Conservation (phyloP, 2,329 filamentous ascomycete genomes). For the Alternaria ethzedia region DNA sequence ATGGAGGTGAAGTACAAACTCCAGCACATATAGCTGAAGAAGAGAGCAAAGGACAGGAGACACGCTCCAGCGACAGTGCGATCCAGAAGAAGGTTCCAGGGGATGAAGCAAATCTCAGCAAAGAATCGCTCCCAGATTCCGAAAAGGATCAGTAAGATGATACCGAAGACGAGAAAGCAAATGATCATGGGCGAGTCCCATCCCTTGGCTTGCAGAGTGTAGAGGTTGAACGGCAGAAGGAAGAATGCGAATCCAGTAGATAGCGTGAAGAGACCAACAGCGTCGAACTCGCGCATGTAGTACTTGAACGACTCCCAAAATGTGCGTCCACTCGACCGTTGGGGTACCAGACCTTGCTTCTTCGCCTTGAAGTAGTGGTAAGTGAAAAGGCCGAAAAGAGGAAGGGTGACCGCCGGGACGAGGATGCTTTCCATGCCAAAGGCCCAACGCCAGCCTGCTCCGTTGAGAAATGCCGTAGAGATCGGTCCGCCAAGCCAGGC, state of each 20-base stretch:
- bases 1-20: conserved; percentile 50
- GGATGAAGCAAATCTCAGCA: conserved; percentile 50
- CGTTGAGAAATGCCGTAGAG: conserved; percentile 49
- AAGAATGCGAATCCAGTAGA: conserved; percentile 68
- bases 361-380: conserved; percentile 65
- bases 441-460: conserved; percentile 68
- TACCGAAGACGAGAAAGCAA: conserved; percentile 47
- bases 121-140: conserved; percentile 49
- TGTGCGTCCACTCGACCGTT: background rate
- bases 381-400: conserved; percentile 65
- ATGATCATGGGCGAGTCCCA: conserved; percentile 49
- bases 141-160: conserved; percentile 45
- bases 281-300: conserved; percentile 68
- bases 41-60: conserved; percentile 51
- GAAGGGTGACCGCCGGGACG: conserved; percentile 64
- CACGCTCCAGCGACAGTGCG: conserved; percentile 61
- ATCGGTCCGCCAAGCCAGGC: conserved; percentile 28
- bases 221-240: conserved; percentile 70
- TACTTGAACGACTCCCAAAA: conserved; percentile 55
- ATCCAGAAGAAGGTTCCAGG: conserved; percentile 55
- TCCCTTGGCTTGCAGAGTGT: conserved; percentile 29
- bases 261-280: conserved; percentile 66
- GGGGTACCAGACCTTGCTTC: conserved; percentile 56
- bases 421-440: conserved; percentile 71
- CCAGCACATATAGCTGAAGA: conserved; percentile 44